Evolutionary conservation across 2,329 filamentous ascomycete genomes (phyloP), one percentile per base, ranked within the genome.

Genomic region (Fusarium odoratissimum): DNA sequence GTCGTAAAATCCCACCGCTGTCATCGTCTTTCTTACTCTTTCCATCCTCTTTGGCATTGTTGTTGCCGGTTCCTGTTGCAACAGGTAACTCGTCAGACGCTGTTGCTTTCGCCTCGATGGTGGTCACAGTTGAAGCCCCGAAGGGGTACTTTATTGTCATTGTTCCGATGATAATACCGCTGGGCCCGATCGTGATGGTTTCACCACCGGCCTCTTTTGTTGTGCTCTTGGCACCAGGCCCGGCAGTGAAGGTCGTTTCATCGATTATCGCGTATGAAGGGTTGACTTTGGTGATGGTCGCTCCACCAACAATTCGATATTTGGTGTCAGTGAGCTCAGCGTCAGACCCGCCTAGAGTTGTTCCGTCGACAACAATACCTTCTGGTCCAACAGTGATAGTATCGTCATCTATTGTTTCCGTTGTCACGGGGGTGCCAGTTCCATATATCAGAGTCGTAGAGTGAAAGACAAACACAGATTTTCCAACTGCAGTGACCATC

Each of bases 191-290:
- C 0, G 84, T 87, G 33, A 91, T 79, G 1, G 83, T 87, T 76
- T 89, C 82, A 3, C 86, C 85, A 10, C 83, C 85, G 8, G 88
- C 79, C 1, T 85, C 80, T 2, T 84, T 86, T 1, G 84, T 89
- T 2, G 80, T 84, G 16, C 77, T 76, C n/a, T 77, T 77, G 5
- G 82, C 80, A 16, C 81, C 82, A 1, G 85, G 82, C 0, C 87
- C 87, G 54, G 90, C 79, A 3, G 84, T 87, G 72, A 88, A 89
- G 0, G 85, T 88, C 6, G 80, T 80, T 38, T 85, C 85, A 40
- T 82, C 80, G 54, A 91, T 81, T 33, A 90, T 83, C 3, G 87
- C 83, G 17, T 84, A 79, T 6, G 83, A 86, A 2, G 84, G 78
- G n/a, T 83, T 84, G 13, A 88, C 73, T 72, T 86, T 83, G 21